phyloP scores from a whole-genome alignment of 164 flowering plant genomes.

The Kingdonia uniflora region DNA sequence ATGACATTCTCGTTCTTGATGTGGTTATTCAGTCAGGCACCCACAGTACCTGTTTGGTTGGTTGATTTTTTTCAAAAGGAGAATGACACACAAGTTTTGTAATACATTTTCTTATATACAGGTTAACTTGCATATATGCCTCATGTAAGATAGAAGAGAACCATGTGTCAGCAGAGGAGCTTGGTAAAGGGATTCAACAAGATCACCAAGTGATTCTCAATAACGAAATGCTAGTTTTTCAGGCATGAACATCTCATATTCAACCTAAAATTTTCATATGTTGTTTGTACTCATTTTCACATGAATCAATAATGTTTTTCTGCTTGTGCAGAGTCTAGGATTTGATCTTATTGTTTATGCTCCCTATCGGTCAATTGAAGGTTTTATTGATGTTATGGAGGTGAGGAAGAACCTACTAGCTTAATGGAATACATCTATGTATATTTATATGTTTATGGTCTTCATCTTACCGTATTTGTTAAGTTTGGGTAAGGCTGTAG shows the following conservation, averaged over 20 bases:
- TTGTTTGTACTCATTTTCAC: neutral
- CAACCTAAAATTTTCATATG: neutral
- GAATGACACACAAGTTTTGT: no score
- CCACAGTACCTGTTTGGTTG: no score
- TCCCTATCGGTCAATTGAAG: conserved; percentile 92
- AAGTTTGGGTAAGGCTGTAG: no score
- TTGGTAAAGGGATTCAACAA: conserved; percentile 94
- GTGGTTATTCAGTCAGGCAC: no score
- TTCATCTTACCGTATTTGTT: no score
- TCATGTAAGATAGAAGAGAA: conserved; percentile 98
- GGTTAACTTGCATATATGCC: conserved; percentile 94
- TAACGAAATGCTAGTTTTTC: conserved; percentile 93
- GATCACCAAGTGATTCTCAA: conserved; percentile 96
- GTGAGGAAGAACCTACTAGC: conserved; percentile 21
- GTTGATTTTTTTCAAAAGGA: no score
- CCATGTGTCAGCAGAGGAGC: conserved; percentile 99
- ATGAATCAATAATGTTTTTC: conserved; percentile 1
- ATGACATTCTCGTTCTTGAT: no score
- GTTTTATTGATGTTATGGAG: conserved; percentile 77
- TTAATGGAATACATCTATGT: no score
- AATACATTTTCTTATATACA: conserved; percentile 17
- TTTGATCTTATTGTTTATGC: conserved; percentile 98
- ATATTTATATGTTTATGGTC: neutral
- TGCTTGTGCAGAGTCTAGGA: conserved; percentile 64
- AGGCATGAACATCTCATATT: conserved; percentile 47